Percentiles rank a stretch among this genome's conserved stretches.
These are phyloP conservation scores for Trypanosoma lewisi DNA, from an alignment of 208 protist genomes.

Conservation along the genomic window DNA sequence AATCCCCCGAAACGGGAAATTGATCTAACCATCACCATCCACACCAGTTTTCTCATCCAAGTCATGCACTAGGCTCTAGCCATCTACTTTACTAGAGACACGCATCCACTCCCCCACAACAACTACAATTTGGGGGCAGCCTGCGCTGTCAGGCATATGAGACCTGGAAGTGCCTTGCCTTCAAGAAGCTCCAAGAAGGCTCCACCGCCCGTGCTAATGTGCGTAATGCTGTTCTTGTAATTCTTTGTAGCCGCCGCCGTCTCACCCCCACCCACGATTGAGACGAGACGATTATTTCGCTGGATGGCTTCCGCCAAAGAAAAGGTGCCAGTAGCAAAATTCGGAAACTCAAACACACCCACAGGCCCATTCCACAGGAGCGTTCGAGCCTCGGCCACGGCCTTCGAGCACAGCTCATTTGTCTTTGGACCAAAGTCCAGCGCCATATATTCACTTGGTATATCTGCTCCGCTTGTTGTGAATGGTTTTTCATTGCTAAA, in stretches of 20 bases:
- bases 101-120: neutral
- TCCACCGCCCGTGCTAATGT: conserved; percentile 99
- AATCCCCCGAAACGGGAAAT: no score
- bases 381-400: conserved; percentile 83
- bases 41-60: neutral
- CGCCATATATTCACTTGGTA: conserved; percentile 90
- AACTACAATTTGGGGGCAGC: conserved; percentile 70
- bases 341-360: conserved; percentile 98
- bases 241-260: conserved; percentile 94
- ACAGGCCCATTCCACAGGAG: conserved; percentile 98
- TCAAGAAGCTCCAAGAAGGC: conserved; percentile 99
- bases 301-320: conserved; percentile 78
- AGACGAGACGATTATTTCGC: conserved; percentile 70
- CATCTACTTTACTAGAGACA: neutral
- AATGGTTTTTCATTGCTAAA: conserved; percentile 86
- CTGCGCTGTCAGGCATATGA: conserved; percentile 88
- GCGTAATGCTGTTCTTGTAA: conserved; percentile 90
- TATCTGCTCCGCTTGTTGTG: conserved; percentile 71
- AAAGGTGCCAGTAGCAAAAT: conserved; percentile 92
- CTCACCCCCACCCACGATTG: conserved; percentile 98
- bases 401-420: conserved; percentile 59
- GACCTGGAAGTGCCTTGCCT: conserved; percentile 94
- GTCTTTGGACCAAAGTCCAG: conserved; percentile 97
- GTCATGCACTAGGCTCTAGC: neutral
- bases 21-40: neutral